Conservation (phyloP, 176 grass and related monocot genomes). For the Tillandsia fasciculata region DNA sequence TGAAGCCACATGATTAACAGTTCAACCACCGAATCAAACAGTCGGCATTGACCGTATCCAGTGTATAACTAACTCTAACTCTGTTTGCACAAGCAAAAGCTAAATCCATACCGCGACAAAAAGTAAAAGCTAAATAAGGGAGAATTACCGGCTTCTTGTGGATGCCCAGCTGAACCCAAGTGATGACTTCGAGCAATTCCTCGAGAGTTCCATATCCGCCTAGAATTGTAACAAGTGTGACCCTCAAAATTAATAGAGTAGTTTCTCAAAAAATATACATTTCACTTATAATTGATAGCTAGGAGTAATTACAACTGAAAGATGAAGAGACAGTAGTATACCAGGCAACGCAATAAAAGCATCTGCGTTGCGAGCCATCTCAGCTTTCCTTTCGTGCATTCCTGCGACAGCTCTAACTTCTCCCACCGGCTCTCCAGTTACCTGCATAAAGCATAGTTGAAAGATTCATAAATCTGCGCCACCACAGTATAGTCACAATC, state of each 20-base stretch:
- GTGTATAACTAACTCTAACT: constrained; percentile 7
- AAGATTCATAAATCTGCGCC: too few relatives aligned
- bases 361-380: constrained; percentile 77
- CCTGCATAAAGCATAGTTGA: constrained; percentile 23
- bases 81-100: constrained; percentile 7
- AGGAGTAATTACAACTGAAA: background rate
- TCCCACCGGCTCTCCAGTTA: constrained; percentile 67
- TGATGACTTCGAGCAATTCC: constrained; percentile 81
- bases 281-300: background rate
- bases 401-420: constrained; percentile 81
- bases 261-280: too few relatives aligned
- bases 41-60: background rate
- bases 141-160: constrained; percentile 80
- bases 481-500: too few relatives aligned
- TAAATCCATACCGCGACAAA: constrained; percentile 1
- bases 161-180: constrained; percentile 91
- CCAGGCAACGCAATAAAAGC: constrained; percentile 95
- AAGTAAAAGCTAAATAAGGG: background rate
- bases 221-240: constrained; percentile 4
- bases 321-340: constrained; percentile 10
- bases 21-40: too few relatives aligned
- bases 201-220: constrained; percentile 88
- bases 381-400: constrained; percentile 96
- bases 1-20: too few relatives aligned
- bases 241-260: background rate